Percentiles rank a stretch among this genome's conserved stretches.
These are phyloP conservation scores for Blastobotrys serpentis DNA, from an alignment of 1,139 yeast genomes.

Conservation along the genomic window DNA sequence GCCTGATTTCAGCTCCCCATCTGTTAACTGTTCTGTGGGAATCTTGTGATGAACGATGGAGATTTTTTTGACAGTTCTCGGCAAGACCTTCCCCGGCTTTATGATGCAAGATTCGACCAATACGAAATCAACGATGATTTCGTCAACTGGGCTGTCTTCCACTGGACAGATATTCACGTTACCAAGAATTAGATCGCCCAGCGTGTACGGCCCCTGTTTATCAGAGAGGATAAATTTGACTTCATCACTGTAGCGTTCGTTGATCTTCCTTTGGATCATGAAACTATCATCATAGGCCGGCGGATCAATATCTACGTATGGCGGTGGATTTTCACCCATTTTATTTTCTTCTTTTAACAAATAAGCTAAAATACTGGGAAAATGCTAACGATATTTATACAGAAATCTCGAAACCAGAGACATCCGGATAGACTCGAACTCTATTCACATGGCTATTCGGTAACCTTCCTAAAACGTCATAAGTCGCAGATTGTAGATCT, in stretches of 20 bases:
- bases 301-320: conserved; percentile 2
- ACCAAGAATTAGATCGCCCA: conserved; percentile 5
- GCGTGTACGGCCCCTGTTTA: not conserved
- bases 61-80: conserved; percentile 3
- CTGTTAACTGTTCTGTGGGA: conserved; percentile 1
- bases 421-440: too few species aligned
- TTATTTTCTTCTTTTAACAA: too few species aligned
- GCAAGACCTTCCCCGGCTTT: not conserved
- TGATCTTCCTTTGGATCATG: not conserved
- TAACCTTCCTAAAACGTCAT: not conserved
- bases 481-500: conserved; percentile 2
- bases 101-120: conserved; percentile 7
- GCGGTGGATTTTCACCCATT: too few species aligned
- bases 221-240: conserved; percentile 3
- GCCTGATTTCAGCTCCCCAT: not conserved
- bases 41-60: conserved; percentile 7
- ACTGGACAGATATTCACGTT: conserved; percentile 1
- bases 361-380: too few species aligned
- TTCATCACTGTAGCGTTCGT: conserved; percentile 1
- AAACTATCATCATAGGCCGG: conserved; percentile 5
- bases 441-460: not conserved
- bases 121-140: conserved; percentile 2
- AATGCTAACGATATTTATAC: not conserved
- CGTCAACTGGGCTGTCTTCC: not conserved
- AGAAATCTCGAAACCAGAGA: too few species aligned